Conservation (phyloP, 2,329 filamentous ascomycete species). For the Thielaviopsis euricoi region DNA sequence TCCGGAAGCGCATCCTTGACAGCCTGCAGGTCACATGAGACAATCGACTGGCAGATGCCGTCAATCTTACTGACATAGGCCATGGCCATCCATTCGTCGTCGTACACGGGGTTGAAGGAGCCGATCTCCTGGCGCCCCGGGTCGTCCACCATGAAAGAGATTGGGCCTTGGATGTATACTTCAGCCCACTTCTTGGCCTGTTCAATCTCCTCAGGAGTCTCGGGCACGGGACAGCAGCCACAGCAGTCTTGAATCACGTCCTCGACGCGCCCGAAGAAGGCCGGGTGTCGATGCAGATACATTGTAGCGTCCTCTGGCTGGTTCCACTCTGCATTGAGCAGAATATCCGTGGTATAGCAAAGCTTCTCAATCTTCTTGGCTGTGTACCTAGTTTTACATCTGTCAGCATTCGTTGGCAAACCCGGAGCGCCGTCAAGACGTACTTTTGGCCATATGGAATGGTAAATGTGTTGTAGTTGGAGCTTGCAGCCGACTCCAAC, state of each 20-base stretch:
- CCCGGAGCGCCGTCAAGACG: neutral
- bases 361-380: constrained; percentile 66
- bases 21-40: constrained; percentile 53
- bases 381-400: constrained; percentile 23
- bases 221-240: constrained; percentile 54
- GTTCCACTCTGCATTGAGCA: constrained; percentile 82
- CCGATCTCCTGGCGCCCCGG: constrained; percentile 59
- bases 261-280: constrained; percentile 62
- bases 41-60: constrained; percentile 63
- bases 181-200: constrained; percentile 56
- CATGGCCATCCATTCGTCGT: constrained; percentile 82
- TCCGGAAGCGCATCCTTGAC: constrained; percentile 54
- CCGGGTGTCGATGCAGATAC: constrained; percentile 67
- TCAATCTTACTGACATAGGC: constrained; percentile 71
- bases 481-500: constrained; percentile 60
- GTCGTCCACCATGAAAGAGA: constrained; percentile 64
- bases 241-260: constrained; percentile 72
- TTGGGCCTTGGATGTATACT: constrained; percentile 56
- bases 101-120: constrained; percentile 64
- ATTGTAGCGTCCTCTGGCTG: constrained; percentile 57
- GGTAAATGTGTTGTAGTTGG: constrained; percentile 64
- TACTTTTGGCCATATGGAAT: constrained; percentile 45
- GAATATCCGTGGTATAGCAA: constrained; percentile 63
- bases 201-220: constrained; percentile 55
- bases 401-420: neutral